Percentiles rank a stretch among this genome's conserved stretches.
Conservation (phyloP, 148 eudicot genomes). For the Hydrangea macrophylla region DNA sequence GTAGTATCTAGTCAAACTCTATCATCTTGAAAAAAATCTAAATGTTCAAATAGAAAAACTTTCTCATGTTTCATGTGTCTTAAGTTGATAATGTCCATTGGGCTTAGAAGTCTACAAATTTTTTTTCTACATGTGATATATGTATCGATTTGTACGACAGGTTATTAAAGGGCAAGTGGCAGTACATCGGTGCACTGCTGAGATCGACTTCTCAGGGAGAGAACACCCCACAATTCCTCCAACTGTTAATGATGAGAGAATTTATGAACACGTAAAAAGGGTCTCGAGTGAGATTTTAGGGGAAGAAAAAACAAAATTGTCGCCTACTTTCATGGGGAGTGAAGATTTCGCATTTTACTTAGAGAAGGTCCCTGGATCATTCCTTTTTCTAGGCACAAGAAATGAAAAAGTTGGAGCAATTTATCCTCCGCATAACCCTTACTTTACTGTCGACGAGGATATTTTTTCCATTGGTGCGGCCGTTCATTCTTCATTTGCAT, state of each 20-base stretch:
- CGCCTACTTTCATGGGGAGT: constrained; percentile 38
- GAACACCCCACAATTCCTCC: constrained; percentile 47
- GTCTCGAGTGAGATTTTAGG: constrained; percentile 31
- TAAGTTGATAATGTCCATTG: too few relatives aligned
- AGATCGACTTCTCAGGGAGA: constrained; percentile 28
- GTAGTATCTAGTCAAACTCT: too few relatives aligned
- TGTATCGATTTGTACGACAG: constrained; percentile 7
- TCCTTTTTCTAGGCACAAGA: constrained; percentile 35
- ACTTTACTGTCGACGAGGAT: constrained; percentile 39
- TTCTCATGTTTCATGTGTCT: too few relatives aligned
- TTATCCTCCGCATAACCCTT: constrained; percentile 39
- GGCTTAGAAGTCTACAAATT: too few relatives aligned
- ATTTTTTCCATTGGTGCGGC: constrained; percentile 44
- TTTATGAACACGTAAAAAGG: constrained; percentile 27
- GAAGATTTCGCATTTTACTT: constrained; percentile 51
- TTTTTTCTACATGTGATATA: background rate
- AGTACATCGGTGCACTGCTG: constrained; percentile 41
- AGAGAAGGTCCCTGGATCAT: constrained; percentile 30
- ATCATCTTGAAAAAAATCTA: too few relatives aligned
- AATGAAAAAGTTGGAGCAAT: constrained; percentile 31
- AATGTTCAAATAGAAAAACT: too few relatives aligned
- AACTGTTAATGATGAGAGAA: constrained; percentile 33
- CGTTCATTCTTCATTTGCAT: constrained; percentile 40
- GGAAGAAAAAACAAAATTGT: constrained; percentile 19
- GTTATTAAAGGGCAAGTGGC: constrained; percentile 35